Evolutionary conservation across 768 basidiomycete species (phyloP), one percentile per base, ranked within the genome.

Genomic region (Collybiopsis confluens): DNA sequence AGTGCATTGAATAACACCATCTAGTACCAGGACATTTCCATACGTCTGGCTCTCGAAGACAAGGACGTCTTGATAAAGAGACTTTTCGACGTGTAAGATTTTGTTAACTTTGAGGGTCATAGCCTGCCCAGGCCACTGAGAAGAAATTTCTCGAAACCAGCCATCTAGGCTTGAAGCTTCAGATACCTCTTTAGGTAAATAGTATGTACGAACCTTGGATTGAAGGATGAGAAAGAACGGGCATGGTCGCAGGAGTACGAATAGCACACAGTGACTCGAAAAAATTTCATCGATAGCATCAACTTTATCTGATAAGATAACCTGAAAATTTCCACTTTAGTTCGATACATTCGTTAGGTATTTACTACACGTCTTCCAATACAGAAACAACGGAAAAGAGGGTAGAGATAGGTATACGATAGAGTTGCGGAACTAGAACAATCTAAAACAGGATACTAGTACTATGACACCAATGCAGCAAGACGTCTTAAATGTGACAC

Each of bases 41-140:
- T 88, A 96, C 1, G 93, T 91, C 73, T 91, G 92, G 0, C 92
- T 94, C 68, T 94, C 86, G 64, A 98, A 98, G 52, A 99, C 94
- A 52, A 99, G 86, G 50, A 99, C 94, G 65, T 98, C 96, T 73
- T 99, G 96, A 75, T 86, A 98, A 47, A 87, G 74, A 1, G 92
- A 95, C 72, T 89, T 88, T 73, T 98, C 97, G 60, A 86, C 78
- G 70, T 99, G 96, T 53, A 99, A 78, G 61, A 98, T 90, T 76
- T 90, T 89, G 73, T 88, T 89, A 76, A 98, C 95, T 71, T 92
- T 91, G 64, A 99, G 78, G 49, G 91, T 92, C 92, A 97, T 92
- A 47, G 96, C 96, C 73, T 97, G 93, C 45, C 94, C 95, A 5
- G 90, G 93, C 94, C 94, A 98, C 74, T 98, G 94, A 16, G 90